Percentiles rank a stretch among this genome's conserved stretches.
Conservation (phyloP, 2,329 filamentous ascomycete species). For the Reticulascus tulasneorum region DNA sequence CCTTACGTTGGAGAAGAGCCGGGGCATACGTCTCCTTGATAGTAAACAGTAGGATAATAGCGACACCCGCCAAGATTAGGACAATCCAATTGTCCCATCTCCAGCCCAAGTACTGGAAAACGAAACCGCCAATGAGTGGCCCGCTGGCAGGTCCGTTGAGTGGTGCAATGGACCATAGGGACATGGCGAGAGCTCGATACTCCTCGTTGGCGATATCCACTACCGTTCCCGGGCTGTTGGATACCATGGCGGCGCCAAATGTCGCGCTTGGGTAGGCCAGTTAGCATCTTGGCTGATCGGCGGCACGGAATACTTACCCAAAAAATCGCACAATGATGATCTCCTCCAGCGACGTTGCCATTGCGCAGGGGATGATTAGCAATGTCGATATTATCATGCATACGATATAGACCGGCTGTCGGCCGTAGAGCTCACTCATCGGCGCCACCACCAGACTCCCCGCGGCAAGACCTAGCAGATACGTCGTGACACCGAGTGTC, state of each 20-base stretch:
- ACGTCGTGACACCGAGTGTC: slow-evolving; percentile 74
- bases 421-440: slow-evolving; percentile 66
- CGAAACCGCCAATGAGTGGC: slow-evolving; percentile 76
- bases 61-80: slow-evolving; percentile 65
- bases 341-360: slow-evolving; percentile 63
- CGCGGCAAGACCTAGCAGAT: slow-evolving; percentile 68
- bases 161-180: slow-evolving; percentile 77
- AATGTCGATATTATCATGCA: slow-evolving; percentile 62
- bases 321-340: slow-evolving; percentile 74
- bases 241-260: slow-evolving; percentile 75
- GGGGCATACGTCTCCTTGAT: slow-evolving; percentile 76
- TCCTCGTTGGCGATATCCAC: slow-evolving; percentile 80
- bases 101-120: slow-evolving; percentile 76
- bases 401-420: slow-evolving; percentile 64
- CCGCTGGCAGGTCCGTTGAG: slow-evolving; percentile 65
- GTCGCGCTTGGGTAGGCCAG: slow-evolving; percentile 28
- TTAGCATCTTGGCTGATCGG: slow-evolving; percentile 7
- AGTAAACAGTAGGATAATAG: slow-evolving; percentile 53
- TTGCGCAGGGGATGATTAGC: slow-evolving; percentile 66
- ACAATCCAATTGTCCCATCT: slow-evolving; percentile 82
- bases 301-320: slow-evolving; percentile 42
- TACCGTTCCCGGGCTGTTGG: slow-evolving; percentile 77
- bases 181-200: slow-evolving; percentile 76
- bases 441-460: slow-evolving; percentile 73
- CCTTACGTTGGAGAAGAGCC: slow-evolving; percentile 63